A percentile compares a stretch with the other conserved stretches of the same genome.
phyloP scores from a whole-genome alignment of 148 eudicot species.

The Nepenthes mirabilis region DNA sequence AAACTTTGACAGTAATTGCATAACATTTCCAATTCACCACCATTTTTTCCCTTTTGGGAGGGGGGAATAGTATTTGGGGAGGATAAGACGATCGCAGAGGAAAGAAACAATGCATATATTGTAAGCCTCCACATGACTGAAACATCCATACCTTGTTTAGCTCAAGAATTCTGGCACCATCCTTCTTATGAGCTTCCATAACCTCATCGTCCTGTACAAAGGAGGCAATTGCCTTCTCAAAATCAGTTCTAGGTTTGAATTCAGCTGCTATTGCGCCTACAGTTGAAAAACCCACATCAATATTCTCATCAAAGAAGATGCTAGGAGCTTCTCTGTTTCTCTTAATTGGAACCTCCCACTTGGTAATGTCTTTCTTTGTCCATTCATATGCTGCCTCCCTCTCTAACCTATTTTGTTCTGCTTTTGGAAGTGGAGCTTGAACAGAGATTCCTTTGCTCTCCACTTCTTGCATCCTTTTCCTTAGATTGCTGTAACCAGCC shows the following conservation, averaged over 20 bases:
- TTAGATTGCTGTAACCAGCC: conserved; percentile 43
- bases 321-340: conserved; percentile 83
- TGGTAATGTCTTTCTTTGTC: conserved; percentile 49
- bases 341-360: conserved; percentile 68
- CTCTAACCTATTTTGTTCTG: conserved; percentile 56
- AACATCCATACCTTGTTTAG: conserved; percentile 60
- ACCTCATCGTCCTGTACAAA: conserved; percentile 49
- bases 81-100: neutral
- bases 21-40: too few relatives aligned
- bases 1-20: too few relatives aligned
- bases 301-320: conserved; percentile 48
- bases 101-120: neutral
- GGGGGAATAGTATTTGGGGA: too few relatives aligned
- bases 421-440: conserved; percentile 69
- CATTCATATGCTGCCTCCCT: conserved; percentile 48
- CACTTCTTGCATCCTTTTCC: conserved; percentile 32
- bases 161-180: conserved; percentile 88
- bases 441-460: conserved; percentile 34
- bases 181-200: conserved; percentile 66
- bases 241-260: conserved; percentile 75
- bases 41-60: too few relatives aligned
- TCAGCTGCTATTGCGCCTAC: conserved; percentile 92
- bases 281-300: conserved; percentile 50
- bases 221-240: conserved; percentile 74
- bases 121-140: neutral